phyloP scores from a whole-genome alignment of 345 rosid genomes.

The Rubroshorea leprosula region DNA sequence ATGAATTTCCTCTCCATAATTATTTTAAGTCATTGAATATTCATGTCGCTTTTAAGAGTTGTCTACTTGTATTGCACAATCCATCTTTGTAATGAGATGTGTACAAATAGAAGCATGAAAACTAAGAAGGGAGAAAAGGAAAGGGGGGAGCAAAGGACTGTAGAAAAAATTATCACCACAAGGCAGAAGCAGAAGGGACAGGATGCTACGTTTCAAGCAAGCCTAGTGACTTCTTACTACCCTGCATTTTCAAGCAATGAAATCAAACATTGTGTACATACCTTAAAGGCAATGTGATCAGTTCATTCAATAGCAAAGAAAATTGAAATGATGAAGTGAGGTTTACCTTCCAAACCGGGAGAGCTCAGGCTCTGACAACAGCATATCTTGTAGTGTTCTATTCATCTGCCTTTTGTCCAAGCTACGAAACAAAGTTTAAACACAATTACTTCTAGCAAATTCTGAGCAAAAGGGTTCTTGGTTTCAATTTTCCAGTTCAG shows the following conservation, averaged over 20 bases:
- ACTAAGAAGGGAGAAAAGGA: background rate
- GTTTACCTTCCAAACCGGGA: slow-evolving; percentile 77
- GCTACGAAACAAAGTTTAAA: slow-evolving; percentile 18
- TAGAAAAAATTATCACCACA: background rate
- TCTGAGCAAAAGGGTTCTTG: background rate
- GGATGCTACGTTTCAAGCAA: slow-evolving; percentile 5
- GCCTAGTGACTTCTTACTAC: slow-evolving; percentile 30
- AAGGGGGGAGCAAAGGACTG: background rate
- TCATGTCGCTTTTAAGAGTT: too few relatives aligned
- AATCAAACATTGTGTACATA: background rate
- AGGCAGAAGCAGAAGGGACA: slow-evolving; percentile 1
- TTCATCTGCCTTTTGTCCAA: slow-evolving; percentile 37
- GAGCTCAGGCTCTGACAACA: slow-evolving; percentile 82
- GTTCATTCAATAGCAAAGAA: background rate
- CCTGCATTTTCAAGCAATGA: slow-evolving; percentile 32
- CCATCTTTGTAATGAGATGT: too few relatives aligned
- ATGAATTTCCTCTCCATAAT: too few relatives aligned
- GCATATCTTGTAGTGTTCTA: slow-evolving; percentile 59
- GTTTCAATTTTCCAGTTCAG: background rate
- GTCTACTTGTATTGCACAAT: too few relatives aligned
- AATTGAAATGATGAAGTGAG: background rate
- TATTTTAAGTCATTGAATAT: too few relatives aligned
- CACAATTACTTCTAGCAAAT: background rate
- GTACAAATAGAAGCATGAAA: background rate
- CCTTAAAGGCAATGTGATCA: too few relatives aligned